Percentiles rank a stretch among this genome's conserved stretches.
Evolutionary conservation across 1,284 basidiomycete species (phyloP).

Genomic region (Violaceomyces palustris): DNA sequence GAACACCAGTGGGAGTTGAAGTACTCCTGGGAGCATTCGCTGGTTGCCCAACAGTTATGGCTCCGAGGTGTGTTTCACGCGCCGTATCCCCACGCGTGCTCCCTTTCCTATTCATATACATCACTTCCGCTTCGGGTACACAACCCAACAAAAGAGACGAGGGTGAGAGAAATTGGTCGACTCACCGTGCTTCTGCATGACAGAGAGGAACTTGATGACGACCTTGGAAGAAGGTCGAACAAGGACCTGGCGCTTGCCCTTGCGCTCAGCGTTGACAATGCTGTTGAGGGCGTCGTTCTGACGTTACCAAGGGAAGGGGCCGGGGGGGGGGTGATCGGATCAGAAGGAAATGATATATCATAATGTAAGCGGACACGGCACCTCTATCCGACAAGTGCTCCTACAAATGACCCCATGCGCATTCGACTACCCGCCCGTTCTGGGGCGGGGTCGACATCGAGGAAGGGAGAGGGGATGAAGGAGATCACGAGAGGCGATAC

Average conservation of each 20-base stretch:
- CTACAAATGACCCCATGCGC: no score
- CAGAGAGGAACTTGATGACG: conserved; percentile 52
- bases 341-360: no score
- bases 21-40: conserved; percentile 11
- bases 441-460: no score
- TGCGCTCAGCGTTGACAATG: conserved; percentile 53
- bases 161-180: conserved; percentile 5
- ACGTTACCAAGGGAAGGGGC: not conserved
- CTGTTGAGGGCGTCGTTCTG: conserved; percentile 53
- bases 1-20: conserved; percentile 36
- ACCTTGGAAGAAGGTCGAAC: conserved; percentile 53
- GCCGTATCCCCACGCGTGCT: no score
- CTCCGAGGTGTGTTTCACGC: conserved; percentile 20
- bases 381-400: no score
- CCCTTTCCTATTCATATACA: no score
- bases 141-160: no score
- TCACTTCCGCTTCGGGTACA: not conserved
- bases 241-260: conserved; percentile 52
- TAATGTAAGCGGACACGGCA: no score
- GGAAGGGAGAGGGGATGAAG: not conserved
- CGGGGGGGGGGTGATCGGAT: no score
- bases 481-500: conserved; percentile 13
- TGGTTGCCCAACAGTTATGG: conserved; percentile 52
- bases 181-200: conserved; percentile 54
- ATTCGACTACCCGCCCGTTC: no score